These are phyloP conservation scores for Geranium incanum DNA, from an alignment of 441 rosid genomes.

Conservation along the genomic window DNA sequence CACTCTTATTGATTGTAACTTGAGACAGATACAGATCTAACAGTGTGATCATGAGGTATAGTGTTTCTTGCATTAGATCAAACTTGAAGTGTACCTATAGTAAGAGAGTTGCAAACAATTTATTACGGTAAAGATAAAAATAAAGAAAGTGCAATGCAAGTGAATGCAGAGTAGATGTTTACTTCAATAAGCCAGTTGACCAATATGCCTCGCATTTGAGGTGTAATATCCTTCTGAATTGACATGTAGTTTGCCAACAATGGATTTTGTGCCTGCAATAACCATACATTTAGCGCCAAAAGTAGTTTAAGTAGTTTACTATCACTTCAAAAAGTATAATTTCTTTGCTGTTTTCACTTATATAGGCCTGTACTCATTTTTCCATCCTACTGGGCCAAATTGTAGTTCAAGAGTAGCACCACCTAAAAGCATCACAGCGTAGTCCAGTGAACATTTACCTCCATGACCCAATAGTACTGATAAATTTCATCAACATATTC, in stretches of 20 bases:
- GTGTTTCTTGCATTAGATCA: constrained; percentile 80
- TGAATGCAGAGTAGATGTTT: constrained; percentile 15
- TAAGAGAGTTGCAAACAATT: constrained; percentile 18
- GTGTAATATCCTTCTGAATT: constrained; percentile 49
- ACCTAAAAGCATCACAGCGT: not conserved
- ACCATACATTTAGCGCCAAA: constrained; percentile 15
- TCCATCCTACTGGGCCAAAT: not conserved
- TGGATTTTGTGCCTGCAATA: constrained; percentile 50
- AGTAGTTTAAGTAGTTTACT: not conserved
- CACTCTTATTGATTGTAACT: constrained; percentile 57
- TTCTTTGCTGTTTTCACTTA: too few species aligned
- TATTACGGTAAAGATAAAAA: not conserved
- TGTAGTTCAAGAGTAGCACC: not conserved
- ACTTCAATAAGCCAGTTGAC: constrained; percentile 97
- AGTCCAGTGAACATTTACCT: constrained; percentile 42
- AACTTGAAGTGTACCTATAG: constrained; percentile 75
- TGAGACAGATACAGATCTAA: constrained; percentile 73
- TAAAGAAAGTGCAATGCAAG: not conserved
- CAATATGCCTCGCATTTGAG: constrained; percentile 75
- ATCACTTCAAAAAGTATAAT: not conserved
- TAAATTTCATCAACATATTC: constrained; percentile 90
- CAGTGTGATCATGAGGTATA: constrained; percentile 66
- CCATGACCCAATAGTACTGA: constrained; percentile 74
- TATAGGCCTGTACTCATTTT: too few species aligned
- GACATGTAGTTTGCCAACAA: constrained; percentile 52